Evolutionary conservation across 2,329 filamentous ascomycete genomes (phyloP), one percentile per base, ranked within the genome.

Genomic region (Ophiosphaerella narmari): DNA sequence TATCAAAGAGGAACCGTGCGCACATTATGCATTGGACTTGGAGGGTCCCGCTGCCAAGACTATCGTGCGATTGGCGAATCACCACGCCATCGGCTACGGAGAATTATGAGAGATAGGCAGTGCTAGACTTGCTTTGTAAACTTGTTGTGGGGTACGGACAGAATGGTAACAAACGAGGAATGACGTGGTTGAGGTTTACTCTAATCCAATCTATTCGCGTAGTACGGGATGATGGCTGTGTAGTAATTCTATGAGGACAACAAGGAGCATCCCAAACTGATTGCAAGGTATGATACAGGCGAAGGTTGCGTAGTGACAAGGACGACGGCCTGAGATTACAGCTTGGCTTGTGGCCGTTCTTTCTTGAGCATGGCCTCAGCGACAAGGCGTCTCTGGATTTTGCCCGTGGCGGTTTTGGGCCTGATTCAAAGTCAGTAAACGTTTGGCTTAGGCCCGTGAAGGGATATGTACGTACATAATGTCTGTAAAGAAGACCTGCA

Each of bases 341-440:
- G 72, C 68, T 82, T 84, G 12, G 82, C 73, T 64, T 78, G 80
- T 4, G 75, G 72, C 48, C 74, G 73, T 49, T 86, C 85, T 71
- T 86, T 82, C 78, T 89, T 89, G 73, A 87, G 79, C 89, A 95
- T 93, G 26, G 84, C 84, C 73, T 93, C 89, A 12, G 90, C 90
- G n/a, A 95, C 90, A 65, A 92, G 90, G 55, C 89, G 83, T 54
- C 90, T 80, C 75, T 95, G 90, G 51, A 95, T 88, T 80, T 95
- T 95, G 48, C 90, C 90, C 5, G 90, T 95, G n/a, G 90, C 90
- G 4, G 91, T 93, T 81, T 95, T 95, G 55, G 90, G 90, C 56
- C 56, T 59, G 18, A 24, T 37, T 18, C 32, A 13, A 23, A 21
- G 41, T 43, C 33, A 43, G 41, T 24, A 32, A 33, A 13, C 26